Percentiles rank a stretch among this genome's conserved stretches.
Conservation (phyloP, 306 rosid genomes). For the Dalbergia cultrata region DNA sequence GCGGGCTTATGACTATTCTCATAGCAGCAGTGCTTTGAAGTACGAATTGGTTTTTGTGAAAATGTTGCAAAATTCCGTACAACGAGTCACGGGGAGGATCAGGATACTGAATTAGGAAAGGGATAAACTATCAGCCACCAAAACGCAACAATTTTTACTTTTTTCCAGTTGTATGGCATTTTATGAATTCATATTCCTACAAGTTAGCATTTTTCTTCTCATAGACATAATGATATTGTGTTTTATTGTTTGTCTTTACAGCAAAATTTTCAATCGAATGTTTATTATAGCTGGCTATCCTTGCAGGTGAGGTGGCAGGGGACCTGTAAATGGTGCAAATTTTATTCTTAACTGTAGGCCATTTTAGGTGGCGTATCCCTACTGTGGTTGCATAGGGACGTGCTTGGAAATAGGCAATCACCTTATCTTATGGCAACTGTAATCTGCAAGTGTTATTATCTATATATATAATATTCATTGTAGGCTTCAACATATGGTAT, state of each 20-base stretch:
- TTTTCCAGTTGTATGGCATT: too few relatives aligned
- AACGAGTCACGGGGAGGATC: too few relatives aligned
- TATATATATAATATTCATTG: slow-evolving; percentile 7
- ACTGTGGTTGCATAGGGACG: background rate
- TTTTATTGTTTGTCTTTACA: slow-evolving; percentile 21
- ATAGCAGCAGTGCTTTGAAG: background rate
- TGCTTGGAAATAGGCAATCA: background rate
- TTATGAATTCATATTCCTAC: too few relatives aligned
- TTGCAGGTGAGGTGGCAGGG: slow-evolving; percentile 68
- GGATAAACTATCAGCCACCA: too few relatives aligned
- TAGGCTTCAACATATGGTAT: slow-evolving; percentile 27
- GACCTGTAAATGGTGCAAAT: slow-evolving; percentile 43
- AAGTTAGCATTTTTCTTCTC: too few relatives aligned
- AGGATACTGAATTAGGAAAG: too few relatives aligned
- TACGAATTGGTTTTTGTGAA: too few relatives aligned
- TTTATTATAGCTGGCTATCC: slow-evolving; percentile 28
- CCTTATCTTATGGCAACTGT: slow-evolving; percentile 8
- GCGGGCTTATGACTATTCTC: background rate
- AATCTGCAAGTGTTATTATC: background rate
- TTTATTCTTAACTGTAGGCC: slow-evolving; percentile 20
- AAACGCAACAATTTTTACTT: too few relatives aligned
- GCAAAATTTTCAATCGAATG: slow-evolving; percentile 31
- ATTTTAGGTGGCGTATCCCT: slow-evolving; percentile 18
- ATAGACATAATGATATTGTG: background rate
- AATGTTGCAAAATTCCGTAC: too few relatives aligned